phyloP scores from a whole-genome alignment of 1,284 basidiomycete species.

The Xerocomus tenax region DNA sequence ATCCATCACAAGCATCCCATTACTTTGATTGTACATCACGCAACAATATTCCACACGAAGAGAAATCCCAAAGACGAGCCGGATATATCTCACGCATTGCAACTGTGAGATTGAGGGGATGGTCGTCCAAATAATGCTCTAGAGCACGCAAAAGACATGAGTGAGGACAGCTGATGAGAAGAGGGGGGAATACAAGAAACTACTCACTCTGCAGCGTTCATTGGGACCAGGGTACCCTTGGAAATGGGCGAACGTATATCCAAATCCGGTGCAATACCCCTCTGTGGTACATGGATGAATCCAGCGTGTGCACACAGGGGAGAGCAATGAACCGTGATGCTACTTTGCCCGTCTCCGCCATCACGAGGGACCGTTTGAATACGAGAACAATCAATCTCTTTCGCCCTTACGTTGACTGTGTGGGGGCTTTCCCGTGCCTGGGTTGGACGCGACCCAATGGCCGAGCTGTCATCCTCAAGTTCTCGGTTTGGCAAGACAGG shows the following conservation, averaged over 20 bases:
- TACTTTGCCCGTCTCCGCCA: conserved; percentile 9
- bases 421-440: neutral
- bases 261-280: conserved; percentile 8
- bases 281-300: conserved; percentile 14
- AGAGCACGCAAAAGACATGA: conserved; percentile 14
- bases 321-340: conserved; percentile 22
- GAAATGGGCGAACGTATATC: conserved; percentile 27
- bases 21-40: neutral
- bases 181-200: neutral
- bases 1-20: neutral
- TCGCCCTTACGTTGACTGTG: conserved; percentile 3
- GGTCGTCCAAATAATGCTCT: conserved; percentile 27
- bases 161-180: conserved; percentile 12
- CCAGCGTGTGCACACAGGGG: conserved; percentile 8
- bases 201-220: conserved; percentile 20
- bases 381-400: conserved; percentile 9
- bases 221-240: conserved; percentile 21
- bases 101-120: conserved; percentile 16
- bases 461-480: neutral
- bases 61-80: neutral
- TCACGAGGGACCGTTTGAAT: conserved; percentile 21
- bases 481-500: conserved; percentile 13
- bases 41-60: neutral
- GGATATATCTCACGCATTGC: conserved; percentile 1
- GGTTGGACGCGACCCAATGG: neutral